These are phyloP conservation scores for Globisporangium carolinianum DNA, from an alignment of 352 stramenopile genomes.

Conservation along the genomic window DNA sequence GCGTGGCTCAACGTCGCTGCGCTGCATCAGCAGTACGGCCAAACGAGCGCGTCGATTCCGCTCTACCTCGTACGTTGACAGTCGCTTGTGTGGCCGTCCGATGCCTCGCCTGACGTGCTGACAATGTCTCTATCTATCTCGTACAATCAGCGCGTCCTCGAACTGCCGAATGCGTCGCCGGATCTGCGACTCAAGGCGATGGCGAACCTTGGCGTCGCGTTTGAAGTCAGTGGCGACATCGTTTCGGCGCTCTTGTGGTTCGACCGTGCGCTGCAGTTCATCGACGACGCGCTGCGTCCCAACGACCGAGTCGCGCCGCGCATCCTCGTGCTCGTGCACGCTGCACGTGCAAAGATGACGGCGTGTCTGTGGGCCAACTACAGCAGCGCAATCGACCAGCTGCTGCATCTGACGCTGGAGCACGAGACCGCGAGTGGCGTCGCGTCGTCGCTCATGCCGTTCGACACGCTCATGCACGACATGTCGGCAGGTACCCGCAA, in stretches of 20 bases:
- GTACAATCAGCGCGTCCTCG: conserved; percentile 21
- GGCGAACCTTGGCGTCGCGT: conserved; percentile 41
- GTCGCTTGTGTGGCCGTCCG: no score
- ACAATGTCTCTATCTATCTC: background rate
- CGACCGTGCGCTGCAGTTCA: conserved; percentile 13
- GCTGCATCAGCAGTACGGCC: conserved; percentile 52
- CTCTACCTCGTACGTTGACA: conserved; percentile 29
- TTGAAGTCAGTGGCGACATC: conserved; percentile 30
- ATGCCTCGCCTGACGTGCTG: no score
- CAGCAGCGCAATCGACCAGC: conserved; percentile 21
- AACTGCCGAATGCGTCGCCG: conserved; percentile 9
- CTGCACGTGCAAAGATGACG: conserved; percentile 34
- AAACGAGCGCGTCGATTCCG: conserved; percentile 39
- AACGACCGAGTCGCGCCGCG: conserved; percentile 13
- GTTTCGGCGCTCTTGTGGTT: conserved; percentile 26
- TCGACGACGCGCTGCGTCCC: conserved; percentile 7
- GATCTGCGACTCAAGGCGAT: conserved; percentile 18
- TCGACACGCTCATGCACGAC: conserved; percentile 59
- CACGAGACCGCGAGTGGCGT: conserved; percentile 17
- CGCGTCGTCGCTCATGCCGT: conserved; percentile 40
- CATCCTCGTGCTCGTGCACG: conserved; percentile 20
- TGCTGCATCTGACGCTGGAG: conserved; percentile 25
- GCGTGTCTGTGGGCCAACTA: conserved; percentile 42
- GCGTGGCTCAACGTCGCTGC: conserved; percentile 65
- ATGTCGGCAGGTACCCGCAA: conserved; percentile 28